Conservation (phyloP, 176 grass and related monocot species). For the Paspalum notatum region DNA sequence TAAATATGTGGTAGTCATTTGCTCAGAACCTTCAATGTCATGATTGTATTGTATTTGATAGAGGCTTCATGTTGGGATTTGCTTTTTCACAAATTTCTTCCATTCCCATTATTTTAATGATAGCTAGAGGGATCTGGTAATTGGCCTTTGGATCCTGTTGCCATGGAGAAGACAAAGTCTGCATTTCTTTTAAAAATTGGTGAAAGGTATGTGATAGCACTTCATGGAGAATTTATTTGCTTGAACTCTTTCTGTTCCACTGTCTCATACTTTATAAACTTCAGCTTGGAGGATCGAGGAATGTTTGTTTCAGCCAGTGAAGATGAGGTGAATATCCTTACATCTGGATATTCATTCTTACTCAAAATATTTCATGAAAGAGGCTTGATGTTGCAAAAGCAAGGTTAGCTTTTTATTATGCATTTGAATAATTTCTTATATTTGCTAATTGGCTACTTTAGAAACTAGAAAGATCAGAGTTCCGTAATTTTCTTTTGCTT, state of each 20-base stretch:
- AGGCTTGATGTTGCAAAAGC: constrained; percentile 60
- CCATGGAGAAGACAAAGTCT: constrained; percentile 89
- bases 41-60: constrained; percentile 31
- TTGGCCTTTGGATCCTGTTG: constrained; percentile 86
- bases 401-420: constrained; percentile 60
- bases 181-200: constrained; percentile 97
- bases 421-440: constrained; percentile 7
- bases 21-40: constrained; percentile 17
- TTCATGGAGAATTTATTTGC: constrained; percentile 18
- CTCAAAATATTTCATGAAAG: constrained; percentile 92
- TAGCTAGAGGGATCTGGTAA: constrained; percentile 95
- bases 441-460: constrained; percentile 16
- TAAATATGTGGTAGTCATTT: constrained; percentile 5
- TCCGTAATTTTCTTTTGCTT: constrained; percentile 32
- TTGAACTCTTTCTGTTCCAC: constrained; percentile 31
- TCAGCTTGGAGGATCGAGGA: constrained; percentile 80
- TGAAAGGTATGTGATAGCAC: constrained; percentile 68
- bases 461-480: constrained; percentile 3
- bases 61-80: constrained; percentile 18
- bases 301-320: constrained; percentile 72
- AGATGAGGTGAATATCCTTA: constrained; percentile 84
- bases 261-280: constrained; percentile 36
- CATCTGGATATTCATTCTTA: constrained; percentile 89
- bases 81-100: constrained; percentile 22
- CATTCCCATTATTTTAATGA: constrained; percentile 31